Evolutionary conservation across 805 yeast species (phyloP), one percentile per base, ranked within the genome.

Genomic region (Helenozyma rhizophorensis): DNA sequence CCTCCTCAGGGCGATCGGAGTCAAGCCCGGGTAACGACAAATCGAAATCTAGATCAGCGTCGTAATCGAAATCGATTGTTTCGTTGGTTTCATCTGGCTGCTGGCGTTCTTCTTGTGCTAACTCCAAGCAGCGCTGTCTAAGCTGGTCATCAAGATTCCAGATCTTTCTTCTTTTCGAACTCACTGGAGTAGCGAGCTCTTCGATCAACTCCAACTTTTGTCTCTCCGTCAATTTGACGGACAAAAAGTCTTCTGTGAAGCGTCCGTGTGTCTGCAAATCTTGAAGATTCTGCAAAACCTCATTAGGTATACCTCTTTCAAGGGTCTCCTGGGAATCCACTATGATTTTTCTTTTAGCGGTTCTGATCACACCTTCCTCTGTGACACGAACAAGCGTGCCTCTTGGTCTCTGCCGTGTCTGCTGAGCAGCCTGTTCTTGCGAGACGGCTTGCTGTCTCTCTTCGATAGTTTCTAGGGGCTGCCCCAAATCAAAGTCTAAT

Each of bases 311-410:
- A 1, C 68, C 74, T 5, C 68, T 53, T n/a, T 70, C 58, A 24
- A 76, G 53, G 27, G 71, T 76, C 13, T 58, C 67, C 4, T 40
- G 49, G 0, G 58, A 43, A 49, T 78, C 83, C n/a, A 69, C 48
- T 21, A 62, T 53, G 17, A 77, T 46, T 42, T 63, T 69, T 37
- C 72, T 63, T 35, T 69, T 68, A 21, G 59, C 53, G 2, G 79
- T 74, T 42, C 71, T 65, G 3, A 75, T 35, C 13, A 48, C 68
- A 22, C 78, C 80, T 18, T 50, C 56, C 19, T 61, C 68, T 4
- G 58, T 50, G 34, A 60, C 54, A 36, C 64, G 56, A n/a, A 53
- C 58, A 14, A 59, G 46, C 32, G 55, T 50, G 6, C 54, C 40
- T 21, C 58, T 47, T 19, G 54, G 56, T 27, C 47, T 51, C n/a